phyloP scores from a whole-genome alignment of 768 basidiomycete genomes.

The Boletellus ananiceps region DNA sequence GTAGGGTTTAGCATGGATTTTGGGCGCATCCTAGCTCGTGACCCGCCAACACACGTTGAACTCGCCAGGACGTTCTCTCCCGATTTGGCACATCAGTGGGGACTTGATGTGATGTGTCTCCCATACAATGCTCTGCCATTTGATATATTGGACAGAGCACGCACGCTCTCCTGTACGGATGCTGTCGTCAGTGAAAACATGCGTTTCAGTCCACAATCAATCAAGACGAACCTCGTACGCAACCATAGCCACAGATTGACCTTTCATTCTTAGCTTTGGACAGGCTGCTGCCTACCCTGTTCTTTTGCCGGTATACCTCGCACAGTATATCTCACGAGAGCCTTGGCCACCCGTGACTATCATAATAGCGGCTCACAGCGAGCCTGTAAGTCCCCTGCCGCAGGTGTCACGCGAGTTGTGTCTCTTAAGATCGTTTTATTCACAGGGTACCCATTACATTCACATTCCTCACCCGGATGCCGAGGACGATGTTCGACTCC shows the following conservation, averaged over 20 bases:
- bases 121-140: slow-evolving; percentile 57
- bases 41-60: slow-evolving; percentile 18
- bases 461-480: slow-evolving; percentile 23
- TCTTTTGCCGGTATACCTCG: slow-evolving; percentile 60
- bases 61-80: slow-evolving; percentile 45
- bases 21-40: slow-evolving; percentile 39
- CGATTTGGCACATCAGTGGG: slow-evolving; percentile 45
- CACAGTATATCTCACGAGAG: slow-evolving; percentile 39
- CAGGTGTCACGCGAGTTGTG: neutral
- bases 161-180: slow-evolving; percentile 33
- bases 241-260: slow-evolving; percentile 1
- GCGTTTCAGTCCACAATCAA: slow-evolving; percentile 39
- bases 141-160: slow-evolving; percentile 37
- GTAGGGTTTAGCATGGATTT: slow-evolving; percentile 30
- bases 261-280: slow-evolving; percentile 4
- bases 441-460: slow-evolving; percentile 25
- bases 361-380: slow-evolving; percentile 24
- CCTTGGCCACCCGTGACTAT: slow-evolving; percentile 29
- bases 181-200: slow-evolving; percentile 36
- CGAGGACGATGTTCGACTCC: slow-evolving; percentile 14
- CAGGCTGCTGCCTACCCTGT: slow-evolving; percentile 60
- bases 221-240: slow-evolving; percentile 45
- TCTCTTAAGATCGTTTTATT: neutral
- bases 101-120: slow-evolving; percentile 47
- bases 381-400: slow-evolving; percentile 17